Evolutionary conservation across 2,329 filamentous ascomycete genomes (phyloP).

Genomic region (Colletotrichum sansevieriae): DNA sequence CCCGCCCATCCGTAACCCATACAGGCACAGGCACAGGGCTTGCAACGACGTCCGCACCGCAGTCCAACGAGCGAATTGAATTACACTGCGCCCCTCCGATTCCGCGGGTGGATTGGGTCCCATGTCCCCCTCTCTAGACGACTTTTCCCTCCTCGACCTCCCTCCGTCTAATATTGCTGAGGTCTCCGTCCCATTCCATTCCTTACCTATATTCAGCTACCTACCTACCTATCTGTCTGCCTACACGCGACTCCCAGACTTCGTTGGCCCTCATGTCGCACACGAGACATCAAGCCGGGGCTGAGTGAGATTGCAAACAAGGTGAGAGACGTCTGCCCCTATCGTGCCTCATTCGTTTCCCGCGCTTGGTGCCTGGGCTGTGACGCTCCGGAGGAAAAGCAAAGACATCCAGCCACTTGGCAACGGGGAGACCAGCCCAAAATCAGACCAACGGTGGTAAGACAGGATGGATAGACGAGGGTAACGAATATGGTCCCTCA

Average conservation of each 20-base stretch:
- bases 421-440: conserved; percentile 1
- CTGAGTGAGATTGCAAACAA: conserved; percentile 9
- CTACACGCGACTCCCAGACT: neutral
- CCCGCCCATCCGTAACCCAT: neutral
- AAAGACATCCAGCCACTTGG: neutral
- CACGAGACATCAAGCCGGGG: neutral
- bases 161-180: conserved; percentile 5
- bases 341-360: neutral
- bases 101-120: conserved; percentile 12
- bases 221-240: neutral
- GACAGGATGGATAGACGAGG: neutral
- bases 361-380: too few relatives aligned
- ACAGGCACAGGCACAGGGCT: neutral
- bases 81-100: conserved; percentile 23
- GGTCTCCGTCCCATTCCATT: conserved; percentile 9
- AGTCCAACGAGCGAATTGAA: conserved; percentile 25
- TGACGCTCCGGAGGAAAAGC: conserved; percentile 6
- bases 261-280: neutral
- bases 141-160: conserved; percentile 1
- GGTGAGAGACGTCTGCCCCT: conserved; percentile 10
- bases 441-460: neutral
- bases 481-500: neutral
- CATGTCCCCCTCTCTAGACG: conserved; percentile 5
- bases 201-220: conserved; percentile 16
- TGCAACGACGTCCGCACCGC: neutral